Percentiles rank a stretch among this genome's conserved stretches.
phyloP scores from a whole-genome alignment of 2,329 filamentous ascomycete genomes.

The Aspergillus brasiliensis region DNA sequence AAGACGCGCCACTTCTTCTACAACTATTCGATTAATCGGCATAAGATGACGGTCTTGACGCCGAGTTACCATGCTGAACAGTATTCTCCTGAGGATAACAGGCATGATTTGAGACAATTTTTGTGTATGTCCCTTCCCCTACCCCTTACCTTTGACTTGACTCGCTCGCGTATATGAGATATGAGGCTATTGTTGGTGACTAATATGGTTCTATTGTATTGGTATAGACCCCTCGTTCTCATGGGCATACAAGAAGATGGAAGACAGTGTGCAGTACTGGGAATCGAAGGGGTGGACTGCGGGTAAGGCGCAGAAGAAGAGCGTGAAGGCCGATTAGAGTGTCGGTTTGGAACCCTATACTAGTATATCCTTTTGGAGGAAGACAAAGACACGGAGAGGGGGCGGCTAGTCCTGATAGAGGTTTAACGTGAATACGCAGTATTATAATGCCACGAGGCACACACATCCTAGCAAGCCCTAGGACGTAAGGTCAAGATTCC shows the following conservation, averaged over 20 bases:
- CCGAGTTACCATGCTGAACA: constrained; percentile 56
- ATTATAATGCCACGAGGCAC: background rate
- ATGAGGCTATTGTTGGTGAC: background rate
- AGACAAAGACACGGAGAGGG: background rate
- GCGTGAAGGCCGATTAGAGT: constrained; percentile 35
- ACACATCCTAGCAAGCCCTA: no score
- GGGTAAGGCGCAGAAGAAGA: constrained; percentile 38
- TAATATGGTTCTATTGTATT: background rate
- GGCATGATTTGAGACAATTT: constrained; percentile 61
- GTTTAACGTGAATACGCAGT: background rate
- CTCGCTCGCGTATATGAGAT: no score
- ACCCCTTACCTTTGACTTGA: background rate
- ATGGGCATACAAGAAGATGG: constrained; percentile 54
- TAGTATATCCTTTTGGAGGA: background rate
- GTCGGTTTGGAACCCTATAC: background rate
- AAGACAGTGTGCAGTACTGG: constrained; percentile 48
- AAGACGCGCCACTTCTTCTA: constrained; percentile 50
- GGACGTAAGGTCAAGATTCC: no score
- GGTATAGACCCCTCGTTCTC: constrained; percentile 41
- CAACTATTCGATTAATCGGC: constrained; percentile 64
- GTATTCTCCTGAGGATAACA: constrained; percentile 61
- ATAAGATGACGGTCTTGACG: constrained; percentile 65
- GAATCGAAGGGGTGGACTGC: constrained; percentile 41
- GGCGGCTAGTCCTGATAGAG: background rate
- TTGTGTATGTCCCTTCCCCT: constrained; percentile 41